phyloP scores from a whole-genome alignment of 148 eudicot genomes.

The Suaeda aralocaspica region DNA sequence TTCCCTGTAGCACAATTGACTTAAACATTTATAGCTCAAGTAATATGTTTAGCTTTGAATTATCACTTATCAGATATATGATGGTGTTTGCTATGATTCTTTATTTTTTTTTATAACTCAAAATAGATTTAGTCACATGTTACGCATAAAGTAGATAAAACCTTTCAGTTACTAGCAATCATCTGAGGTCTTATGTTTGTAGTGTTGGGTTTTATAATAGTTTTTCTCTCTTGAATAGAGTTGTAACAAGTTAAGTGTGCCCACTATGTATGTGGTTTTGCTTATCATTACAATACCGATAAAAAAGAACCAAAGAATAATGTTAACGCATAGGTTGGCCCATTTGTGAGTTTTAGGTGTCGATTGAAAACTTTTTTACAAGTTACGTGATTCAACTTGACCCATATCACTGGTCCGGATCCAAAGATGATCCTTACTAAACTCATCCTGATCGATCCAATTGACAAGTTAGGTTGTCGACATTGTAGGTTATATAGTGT shows the following conservation, averaged over 20 bases:
- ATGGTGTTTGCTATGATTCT: too few relatives aligned
- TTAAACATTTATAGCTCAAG: too few relatives aligned
- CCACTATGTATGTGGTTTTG: neutral
- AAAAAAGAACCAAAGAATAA: too few relatives aligned
- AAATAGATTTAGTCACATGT: neutral
- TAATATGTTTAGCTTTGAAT: too few relatives aligned
- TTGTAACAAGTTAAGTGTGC: neutral
- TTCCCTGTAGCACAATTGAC: too few relatives aligned
- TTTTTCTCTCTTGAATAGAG: neutral
- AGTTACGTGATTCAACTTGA: neutral
- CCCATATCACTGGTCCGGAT: neutral
- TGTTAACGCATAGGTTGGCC: too few relatives aligned
- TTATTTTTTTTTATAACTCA: too few relatives aligned
- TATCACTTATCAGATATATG: too few relatives aligned
- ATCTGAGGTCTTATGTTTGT: neutral
- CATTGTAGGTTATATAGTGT: neutral
- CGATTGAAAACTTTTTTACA: neutral
- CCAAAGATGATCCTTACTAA: neutral
- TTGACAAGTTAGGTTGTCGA: neutral
- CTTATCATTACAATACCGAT: neutral
- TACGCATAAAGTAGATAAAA: neutral
- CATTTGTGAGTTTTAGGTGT: neutral
- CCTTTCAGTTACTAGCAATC: neutral
- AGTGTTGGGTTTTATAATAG: neutral
- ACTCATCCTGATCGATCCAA: too few relatives aligned